phyloP scores from a whole-genome alignment of 768 basidiomycete genomes.

The Xanthoconium purpureum region DNA sequence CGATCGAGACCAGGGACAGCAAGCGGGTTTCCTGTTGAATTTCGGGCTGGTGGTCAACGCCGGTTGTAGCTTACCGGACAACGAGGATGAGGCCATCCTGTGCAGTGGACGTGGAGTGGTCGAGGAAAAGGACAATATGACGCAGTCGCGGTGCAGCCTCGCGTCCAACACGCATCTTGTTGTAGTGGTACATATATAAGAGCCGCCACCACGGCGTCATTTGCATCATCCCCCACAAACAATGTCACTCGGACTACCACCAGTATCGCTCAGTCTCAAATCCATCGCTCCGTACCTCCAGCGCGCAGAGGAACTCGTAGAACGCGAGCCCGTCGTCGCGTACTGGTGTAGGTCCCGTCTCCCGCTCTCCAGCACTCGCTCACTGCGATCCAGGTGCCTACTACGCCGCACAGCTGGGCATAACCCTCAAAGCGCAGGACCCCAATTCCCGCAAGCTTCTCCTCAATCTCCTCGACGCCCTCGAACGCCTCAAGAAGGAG shows the following conservation, averaged over 20 bases:
- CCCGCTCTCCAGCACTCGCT: background rate
- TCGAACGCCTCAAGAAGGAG: conserved; percentile 78
- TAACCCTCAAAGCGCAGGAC: conserved; percentile 69
- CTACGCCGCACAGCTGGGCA: conserved; percentile 87
- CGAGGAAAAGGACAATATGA: background rate
- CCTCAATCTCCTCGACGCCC: conserved; percentile 64
- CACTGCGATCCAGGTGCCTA: conserved; percentile 63
- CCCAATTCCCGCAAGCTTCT: conserved; percentile 63
- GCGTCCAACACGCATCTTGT: background rate
- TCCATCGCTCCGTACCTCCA: conserved; percentile 77
- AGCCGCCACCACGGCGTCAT: no score
- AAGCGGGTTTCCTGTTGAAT: background rate
- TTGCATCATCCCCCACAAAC: background rate
- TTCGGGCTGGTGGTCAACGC: no score
- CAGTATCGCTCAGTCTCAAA: conserved; percentile 59
- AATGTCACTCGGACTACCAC: conserved; percentile 53
- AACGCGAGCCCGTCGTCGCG: conserved; percentile 80
- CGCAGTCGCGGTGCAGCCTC: background rate
- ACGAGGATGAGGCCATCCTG: conserved; percentile 2
- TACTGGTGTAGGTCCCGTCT: conserved; percentile 82
- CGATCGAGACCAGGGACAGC: conserved; percentile 10
- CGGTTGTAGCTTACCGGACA: background rate
- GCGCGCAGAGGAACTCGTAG: conserved; percentile 82
- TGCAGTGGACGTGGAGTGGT: background rate
- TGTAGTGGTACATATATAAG: background rate